Evolutionary conservation across 2,329 filamentous ascomycete species (phyloP).

Genomic region (Epichloe bromicola): DNA sequence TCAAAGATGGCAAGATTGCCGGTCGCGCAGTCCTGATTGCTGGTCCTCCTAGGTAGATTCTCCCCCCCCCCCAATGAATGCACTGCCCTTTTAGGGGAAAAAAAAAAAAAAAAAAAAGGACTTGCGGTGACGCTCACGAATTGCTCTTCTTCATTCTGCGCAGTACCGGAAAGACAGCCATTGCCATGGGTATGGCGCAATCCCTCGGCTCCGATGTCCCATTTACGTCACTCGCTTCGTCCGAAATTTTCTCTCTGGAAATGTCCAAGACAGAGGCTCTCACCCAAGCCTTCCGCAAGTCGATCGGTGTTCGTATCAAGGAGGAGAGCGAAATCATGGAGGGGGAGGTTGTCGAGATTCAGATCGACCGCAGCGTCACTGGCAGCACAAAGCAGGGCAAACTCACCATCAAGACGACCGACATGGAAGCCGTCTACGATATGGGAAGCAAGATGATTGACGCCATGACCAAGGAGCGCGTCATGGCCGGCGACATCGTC

Average conservation of each 20-base stretch:
- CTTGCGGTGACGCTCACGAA: background rate
- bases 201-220: slow-evolving; percentile 88
- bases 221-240: slow-evolving; percentile 89
- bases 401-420: slow-evolving; percentile 97
- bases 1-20: slow-evolving; percentile 96
- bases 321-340: slow-evolving; percentile 99
- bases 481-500: slow-evolving; percentile 97
- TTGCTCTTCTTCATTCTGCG: too few relatives aligned
- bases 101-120: background rate
- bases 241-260: slow-evolving; percentile 95
- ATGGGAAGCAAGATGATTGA: slow-evolving; percentile 99
- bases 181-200: slow-evolving; percentile 98
- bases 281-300: slow-evolving; percentile 97
- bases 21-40: slow-evolving; percentile 90
- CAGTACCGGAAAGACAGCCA: slow-evolving; percentile 94
- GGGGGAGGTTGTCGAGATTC: slow-evolving; percentile 96
- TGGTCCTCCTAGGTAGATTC: slow-evolving; percentile 62
- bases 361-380: slow-evolving; percentile 93
- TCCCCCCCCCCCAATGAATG: background rate
- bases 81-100: background rate
- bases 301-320: slow-evolving; percentile 94
- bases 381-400: slow-evolving; percentile 97
- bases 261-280: slow-evolving; percentile 99
- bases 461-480: slow-evolving; percentile 97
- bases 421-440: slow-evolving; percentile 99